Evolutionary conservation across 1,284 basidiomycete species (phyloP).

Genomic region (Ustilago nuda): DNA sequence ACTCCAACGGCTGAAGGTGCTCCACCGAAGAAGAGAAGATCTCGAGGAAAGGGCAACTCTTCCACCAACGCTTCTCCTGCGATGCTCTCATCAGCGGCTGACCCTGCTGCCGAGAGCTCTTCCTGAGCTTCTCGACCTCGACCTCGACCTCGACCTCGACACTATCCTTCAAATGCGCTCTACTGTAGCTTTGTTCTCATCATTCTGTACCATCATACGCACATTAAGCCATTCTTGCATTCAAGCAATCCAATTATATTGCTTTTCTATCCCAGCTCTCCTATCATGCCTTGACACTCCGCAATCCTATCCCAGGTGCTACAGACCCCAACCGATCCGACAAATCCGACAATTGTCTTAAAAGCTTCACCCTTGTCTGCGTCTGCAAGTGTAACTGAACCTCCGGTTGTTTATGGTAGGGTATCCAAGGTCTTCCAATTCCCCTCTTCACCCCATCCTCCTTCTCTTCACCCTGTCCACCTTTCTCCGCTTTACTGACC

Average conservation of each 20-base stretch:
- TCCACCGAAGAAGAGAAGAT: slow-evolving; percentile 7
- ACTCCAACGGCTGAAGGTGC: not conserved
- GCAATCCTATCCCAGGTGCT: not conserved
- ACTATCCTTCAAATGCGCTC: too few species aligned
- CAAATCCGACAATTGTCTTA: slow-evolving; percentile 19
- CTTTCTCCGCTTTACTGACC: slow-evolving; percentile 9
- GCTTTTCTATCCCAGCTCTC: not conserved
- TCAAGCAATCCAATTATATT: slow-evolving; percentile 4
- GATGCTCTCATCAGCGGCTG: not conserved
- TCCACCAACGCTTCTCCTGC: not conserved
- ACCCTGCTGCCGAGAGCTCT: slow-evolving; percentile 8
- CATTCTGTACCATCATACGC: slow-evolving; percentile 9
- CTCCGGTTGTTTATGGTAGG: slow-evolving; percentile 40
- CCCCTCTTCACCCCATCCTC: slow-evolving; percentile 1
- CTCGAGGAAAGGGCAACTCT: slow-evolving; percentile 5
- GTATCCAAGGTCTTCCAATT: slow-evolving; percentile 33
- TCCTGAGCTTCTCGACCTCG: slow-evolving; percentile 2
- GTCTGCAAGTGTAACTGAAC: slow-evolving; percentile 32
- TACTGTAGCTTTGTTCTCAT: not conserved
- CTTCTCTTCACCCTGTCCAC: not conserved
- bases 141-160: not conserved
- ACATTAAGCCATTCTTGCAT: not conserved
- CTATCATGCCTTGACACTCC: slow-evolving; percentile 11
- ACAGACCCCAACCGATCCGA: slow-evolving; percentile 18
- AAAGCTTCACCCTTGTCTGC: slow-evolving; percentile 14